Percentiles rank a stretch among this genome's conserved stretches.
These are phyloP conservation scores for Magnolia sinica DNA, from an alignment of 164 flowering plant genomes.

Conservation along the genomic window DNA sequence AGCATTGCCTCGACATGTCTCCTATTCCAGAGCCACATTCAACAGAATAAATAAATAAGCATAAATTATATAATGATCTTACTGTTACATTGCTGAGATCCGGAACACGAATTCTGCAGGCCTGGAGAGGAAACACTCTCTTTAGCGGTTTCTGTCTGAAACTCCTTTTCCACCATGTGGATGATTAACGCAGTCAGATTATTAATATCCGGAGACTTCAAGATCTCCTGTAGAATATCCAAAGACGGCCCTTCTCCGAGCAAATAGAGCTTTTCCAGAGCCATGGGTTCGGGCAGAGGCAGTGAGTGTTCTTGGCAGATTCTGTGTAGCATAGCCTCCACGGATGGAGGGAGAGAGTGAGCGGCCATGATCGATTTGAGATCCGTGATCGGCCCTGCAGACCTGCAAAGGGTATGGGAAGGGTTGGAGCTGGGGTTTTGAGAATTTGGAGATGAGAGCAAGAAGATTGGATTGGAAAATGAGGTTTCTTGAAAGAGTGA, in stretches of 20 bases:
- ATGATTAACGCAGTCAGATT: constrained; percentile 18
- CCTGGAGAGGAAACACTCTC: constrained; percentile 3
- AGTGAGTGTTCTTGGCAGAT: constrained; percentile 9
- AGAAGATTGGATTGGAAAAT: not conserved
- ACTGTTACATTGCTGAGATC: not conserved
- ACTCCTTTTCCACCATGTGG: not conserved
- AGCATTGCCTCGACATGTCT: not conserved
- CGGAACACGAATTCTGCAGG: not conserved
- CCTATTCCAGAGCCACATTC: not conserved
- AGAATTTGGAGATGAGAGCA: not conserved
- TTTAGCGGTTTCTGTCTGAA: not conserved
- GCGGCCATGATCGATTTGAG: not conserved
- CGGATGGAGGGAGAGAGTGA: constrained; percentile 9
- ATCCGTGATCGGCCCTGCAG: not conserved
- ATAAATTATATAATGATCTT: not conserved
- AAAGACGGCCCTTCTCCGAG: constrained; percentile 33
- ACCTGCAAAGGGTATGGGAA: not conserved
- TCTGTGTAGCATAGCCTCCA: constrained; percentile 7
- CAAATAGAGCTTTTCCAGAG: constrained; percentile 18
- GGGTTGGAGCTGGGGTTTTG: not conserved
- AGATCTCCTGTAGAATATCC: constrained; percentile 13
- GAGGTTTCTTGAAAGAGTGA: not conserved
- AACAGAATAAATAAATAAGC: not conserved
- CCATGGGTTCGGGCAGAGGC: constrained; percentile 5
- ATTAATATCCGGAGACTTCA: not conserved